phyloP scores from a whole-genome alignment of 1,284 basidiomycete species.

The Trichosporon sp. region DNA sequence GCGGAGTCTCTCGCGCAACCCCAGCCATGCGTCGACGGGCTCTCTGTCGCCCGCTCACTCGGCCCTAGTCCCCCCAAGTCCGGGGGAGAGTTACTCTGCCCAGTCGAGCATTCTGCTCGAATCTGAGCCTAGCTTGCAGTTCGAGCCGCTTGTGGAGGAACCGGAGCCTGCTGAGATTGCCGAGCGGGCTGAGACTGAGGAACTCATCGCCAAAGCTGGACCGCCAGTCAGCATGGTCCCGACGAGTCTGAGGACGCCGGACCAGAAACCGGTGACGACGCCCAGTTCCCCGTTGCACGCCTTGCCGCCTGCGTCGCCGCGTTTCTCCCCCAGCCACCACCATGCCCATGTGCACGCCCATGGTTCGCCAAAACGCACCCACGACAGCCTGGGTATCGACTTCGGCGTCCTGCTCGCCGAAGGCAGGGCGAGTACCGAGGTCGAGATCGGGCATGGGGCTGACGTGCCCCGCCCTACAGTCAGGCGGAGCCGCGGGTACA shows the following conservation, averaged over 20 bases:
- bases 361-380: neutral
- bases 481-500: neutral
- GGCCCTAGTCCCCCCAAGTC: neutral
- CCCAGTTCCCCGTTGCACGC: neutral
- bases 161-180: neutral
- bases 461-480: constrained; percentile 9
- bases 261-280: neutral
- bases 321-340: neutral
- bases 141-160: constrained; percentile 8
- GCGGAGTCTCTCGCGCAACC: neutral
- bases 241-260: neutral
- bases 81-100: neutral
- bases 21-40: neutral
- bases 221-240: neutral
- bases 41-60: neutral
- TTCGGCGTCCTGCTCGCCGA: constrained; percentile 6
- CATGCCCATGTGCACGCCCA: neutral
- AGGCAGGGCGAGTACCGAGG: neutral
- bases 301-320: neutral
- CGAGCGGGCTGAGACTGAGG: neutral
- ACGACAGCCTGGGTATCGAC: constrained; percentile 12
- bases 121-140: neutral
- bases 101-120: neutral
- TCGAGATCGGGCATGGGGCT: neutral
- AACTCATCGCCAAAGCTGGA: neutral